phyloP scores from a whole-genome alignment of 345 rosid species.

The Salix brachista region DNA sequence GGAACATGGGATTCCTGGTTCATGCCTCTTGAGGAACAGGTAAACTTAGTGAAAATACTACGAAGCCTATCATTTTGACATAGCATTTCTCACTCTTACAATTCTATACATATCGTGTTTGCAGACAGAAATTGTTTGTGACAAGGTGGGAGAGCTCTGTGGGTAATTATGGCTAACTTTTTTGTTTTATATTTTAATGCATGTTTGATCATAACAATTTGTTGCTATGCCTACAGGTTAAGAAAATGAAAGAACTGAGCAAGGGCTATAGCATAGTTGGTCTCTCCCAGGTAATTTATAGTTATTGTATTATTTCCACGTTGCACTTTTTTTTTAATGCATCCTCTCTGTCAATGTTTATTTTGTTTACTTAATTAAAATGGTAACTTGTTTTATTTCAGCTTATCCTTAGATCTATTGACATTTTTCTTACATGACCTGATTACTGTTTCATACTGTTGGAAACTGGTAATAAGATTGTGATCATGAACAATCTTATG shows the following conservation, averaged over 20 bases:
- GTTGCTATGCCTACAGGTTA: conserved; percentile 43
- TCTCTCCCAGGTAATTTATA: conserved; percentile 67
- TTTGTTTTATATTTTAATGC: not conserved
- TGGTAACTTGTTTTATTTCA: not conserved
- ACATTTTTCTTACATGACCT: not conserved
- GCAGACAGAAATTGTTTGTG: conserved; percentile 61
- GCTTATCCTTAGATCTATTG: not conserved
- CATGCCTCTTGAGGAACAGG: conserved; percentile 77
- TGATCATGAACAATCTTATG: not conserved
- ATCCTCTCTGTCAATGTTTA: not conserved
- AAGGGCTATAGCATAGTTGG: conserved; percentile 85
- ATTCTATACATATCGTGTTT: conserved; percentile 15
- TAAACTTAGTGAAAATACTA: conserved; percentile 14
- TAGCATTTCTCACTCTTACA: not conserved
- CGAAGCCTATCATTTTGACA: not conserved
- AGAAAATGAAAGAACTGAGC: conserved; percentile 67
- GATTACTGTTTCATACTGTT: not conserved
- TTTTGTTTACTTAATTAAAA: not conserved
- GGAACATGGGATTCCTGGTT: conserved; percentile 89
- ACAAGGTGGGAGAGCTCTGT: conserved; percentile 44
- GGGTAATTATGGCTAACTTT: conserved; percentile 7
- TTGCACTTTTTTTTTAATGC: not conserved
- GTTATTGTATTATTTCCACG: not conserved
- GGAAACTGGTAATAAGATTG: not conserved
- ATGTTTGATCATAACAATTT: conserved; percentile 13